Percentiles rank a stretch among this genome's conserved stretches.
Evolutionary conservation across 176 grass and related monocot genomes (phyloP).

Genomic region (bread wheat (Triticum aestivum)): DNA sequence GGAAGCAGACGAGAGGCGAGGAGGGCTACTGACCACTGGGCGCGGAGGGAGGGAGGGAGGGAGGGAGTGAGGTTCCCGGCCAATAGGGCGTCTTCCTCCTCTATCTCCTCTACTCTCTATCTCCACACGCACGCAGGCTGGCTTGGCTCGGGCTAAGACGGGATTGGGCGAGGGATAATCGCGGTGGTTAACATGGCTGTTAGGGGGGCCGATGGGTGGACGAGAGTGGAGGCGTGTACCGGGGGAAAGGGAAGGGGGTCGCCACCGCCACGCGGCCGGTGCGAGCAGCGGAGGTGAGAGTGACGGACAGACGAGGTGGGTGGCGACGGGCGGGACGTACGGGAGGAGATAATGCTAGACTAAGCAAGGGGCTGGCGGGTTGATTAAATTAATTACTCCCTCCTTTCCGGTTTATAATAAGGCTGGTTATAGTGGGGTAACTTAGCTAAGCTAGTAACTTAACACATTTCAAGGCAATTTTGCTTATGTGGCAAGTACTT

Average conservation of each 20-base stretch:
- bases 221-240: neutral
- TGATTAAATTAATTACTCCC: neutral
- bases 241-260: neutral
- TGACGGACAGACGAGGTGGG: neutral
- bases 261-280: conserved; percentile 22
- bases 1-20: neutral
- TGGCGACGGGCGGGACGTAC: neutral
- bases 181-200: neutral
- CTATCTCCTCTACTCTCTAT: neutral
- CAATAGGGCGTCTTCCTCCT: conserved; percentile 30
- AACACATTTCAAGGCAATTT: no score
- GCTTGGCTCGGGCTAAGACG: neutral
- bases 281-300: neutral
- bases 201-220: neutral
- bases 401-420: no score
- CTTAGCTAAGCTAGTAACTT: no score
- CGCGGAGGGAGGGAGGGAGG: conserved; percentile 5
- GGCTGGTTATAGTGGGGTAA: no score
- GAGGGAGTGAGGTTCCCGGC: neutral
- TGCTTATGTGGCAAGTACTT: no score
- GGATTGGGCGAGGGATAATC: conserved; percentile 26
- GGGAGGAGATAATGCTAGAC: conserved; percentile 9
- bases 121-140: no score
- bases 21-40: conserved; percentile 36
- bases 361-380: neutral